A percentile compares a stretch with the other conserved stretches of the same genome.
Evolutionary conservation across 441 rosid species (phyloP).

Genomic region (Eutrema salsugineum): DNA sequence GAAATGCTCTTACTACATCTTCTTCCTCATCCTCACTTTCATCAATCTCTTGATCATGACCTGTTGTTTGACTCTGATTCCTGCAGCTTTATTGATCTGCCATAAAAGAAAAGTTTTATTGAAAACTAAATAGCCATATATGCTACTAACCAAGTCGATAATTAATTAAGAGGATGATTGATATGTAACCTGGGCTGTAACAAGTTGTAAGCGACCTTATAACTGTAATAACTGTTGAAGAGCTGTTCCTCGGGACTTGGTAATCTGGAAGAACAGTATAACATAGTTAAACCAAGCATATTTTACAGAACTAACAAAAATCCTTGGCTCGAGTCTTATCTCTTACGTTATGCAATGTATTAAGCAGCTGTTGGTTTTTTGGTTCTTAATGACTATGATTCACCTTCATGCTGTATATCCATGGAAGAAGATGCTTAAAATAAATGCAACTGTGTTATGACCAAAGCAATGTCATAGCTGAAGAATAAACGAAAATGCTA

Average conservation of each 20-base stretch:
- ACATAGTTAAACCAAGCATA: not conserved
- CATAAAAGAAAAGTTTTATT: not conserved
- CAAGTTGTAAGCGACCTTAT: constrained; percentile 77
- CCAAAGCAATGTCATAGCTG: not conserved
- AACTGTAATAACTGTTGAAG: constrained; percentile 67
- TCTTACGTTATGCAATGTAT: constrained; percentile 62
- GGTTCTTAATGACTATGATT: constrained; percentile 61
- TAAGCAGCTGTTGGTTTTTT: constrained; percentile 39
- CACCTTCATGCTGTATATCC: constrained; percentile 79
- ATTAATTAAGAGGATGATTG: constrained; percentile 1
- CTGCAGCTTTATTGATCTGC: constrained; percentile 68
- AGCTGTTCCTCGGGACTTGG: constrained; percentile 56
- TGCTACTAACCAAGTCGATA: not conserved
- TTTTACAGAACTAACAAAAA: not conserved
- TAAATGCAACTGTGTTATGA: not conserved
- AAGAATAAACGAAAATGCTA: not conserved
- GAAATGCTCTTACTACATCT: constrained; percentile 47
- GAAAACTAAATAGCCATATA: not conserved
- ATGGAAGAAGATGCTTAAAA: constrained; percentile 51
- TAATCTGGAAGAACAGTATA: constrained; percentile 43
- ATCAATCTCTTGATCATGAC: constrained; percentile 35
- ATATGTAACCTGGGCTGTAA: constrained; percentile 62
- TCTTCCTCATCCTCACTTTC: constrained; percentile 57
- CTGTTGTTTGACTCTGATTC: constrained; percentile 30
- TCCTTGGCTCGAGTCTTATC: not conserved